Percentiles rank a stretch among this genome's conserved stretches.
These are phyloP conservation scores for Yamadazyma triangularis DNA, from an alignment of 1,139 yeast species.

Conservation along the genomic window DNA sequence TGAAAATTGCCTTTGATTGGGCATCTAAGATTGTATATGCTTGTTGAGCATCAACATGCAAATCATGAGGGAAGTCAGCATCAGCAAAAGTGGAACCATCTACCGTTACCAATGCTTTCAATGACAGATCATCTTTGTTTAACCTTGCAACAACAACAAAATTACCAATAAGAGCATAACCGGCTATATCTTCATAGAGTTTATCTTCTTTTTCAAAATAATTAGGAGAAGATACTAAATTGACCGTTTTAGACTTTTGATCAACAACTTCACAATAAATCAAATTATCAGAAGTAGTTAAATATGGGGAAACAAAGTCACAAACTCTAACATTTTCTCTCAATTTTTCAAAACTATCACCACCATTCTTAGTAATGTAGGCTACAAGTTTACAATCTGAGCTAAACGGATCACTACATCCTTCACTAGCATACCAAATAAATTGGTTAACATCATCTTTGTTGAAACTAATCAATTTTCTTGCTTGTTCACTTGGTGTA, in stretches of 20 bases:
- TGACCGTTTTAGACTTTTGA: slow-evolving; percentile 17
- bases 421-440: slow-evolving; percentile 46
- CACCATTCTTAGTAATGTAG: slow-evolving; percentile 59
- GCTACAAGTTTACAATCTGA: slow-evolving; percentile 50
- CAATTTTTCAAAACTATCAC: slow-evolving; percentile 54
- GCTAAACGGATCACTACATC: slow-evolving; percentile 5
- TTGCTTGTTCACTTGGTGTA: slow-evolving; percentile 31
- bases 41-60: slow-evolving; percentile 58
- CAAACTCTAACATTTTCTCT: slow-evolving; percentile 53
- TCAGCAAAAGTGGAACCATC: slow-evolving; percentile 81
- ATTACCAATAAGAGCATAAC: slow-evolving; percentile 43
- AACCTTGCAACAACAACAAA: slow-evolving; percentile 70
- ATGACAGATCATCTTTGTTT: slow-evolving; percentile 29
- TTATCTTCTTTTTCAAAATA: slow-evolving; percentile 19
- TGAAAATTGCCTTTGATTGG: slow-evolving; percentile 65
- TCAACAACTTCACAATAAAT: slow-evolving; percentile 57
- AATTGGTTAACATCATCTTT: slow-evolving; percentile 51
- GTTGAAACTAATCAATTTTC: slow-evolving; percentile 52
- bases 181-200: slow-evolving; percentile 31
- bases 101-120: slow-evolving; percentile 69
- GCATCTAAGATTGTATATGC: slow-evolving; percentile 86
- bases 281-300: slow-evolving; percentile 36
- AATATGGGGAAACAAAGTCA: slow-evolving; percentile 59
- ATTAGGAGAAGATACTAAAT: slow-evolving; percentile 24
- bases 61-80: slow-evolving; percentile 73